phyloP scores from a whole-genome alignment of 768 basidiomycete species.

The Suillus sp. region DNA sequence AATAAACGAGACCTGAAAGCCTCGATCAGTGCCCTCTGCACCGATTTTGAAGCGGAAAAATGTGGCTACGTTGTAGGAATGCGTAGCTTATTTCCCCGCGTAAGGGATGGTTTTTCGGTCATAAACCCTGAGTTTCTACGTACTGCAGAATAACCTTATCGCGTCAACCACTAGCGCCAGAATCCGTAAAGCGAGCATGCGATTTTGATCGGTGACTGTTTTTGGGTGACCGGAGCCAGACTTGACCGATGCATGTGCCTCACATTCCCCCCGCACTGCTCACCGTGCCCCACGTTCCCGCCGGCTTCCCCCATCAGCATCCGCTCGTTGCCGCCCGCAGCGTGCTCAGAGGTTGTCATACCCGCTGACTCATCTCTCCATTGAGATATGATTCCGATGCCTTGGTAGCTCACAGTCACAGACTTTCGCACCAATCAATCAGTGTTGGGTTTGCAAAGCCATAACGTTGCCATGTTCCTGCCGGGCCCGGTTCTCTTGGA shows the following conservation, averaged over 20 bases:
- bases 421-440: background rate
- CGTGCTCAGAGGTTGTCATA: background rate
- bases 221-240: background rate
- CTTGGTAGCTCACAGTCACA: background rate
- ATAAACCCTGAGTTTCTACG: background rate
- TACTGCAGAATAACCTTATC: background rate
- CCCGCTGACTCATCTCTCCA: background rate
- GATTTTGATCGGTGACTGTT: background rate
- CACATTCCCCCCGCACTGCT: background rate
- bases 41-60: background rate
- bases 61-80: no score
- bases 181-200: background rate
- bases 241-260: background rate
- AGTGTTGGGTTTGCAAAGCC: background rate
- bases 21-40: background rate
- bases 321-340: background rate
- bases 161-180: background rate
- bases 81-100: background rate
- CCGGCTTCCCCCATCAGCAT: background rate
- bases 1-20: background rate
- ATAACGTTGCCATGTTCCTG: background rate
- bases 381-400: background rate
- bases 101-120: background rate
- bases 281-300: background rate
- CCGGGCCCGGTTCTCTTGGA: background rate